Evolutionary conservation across 805 yeast genomes (phyloP).

Genomic region (Candida dendrica): DNA sequence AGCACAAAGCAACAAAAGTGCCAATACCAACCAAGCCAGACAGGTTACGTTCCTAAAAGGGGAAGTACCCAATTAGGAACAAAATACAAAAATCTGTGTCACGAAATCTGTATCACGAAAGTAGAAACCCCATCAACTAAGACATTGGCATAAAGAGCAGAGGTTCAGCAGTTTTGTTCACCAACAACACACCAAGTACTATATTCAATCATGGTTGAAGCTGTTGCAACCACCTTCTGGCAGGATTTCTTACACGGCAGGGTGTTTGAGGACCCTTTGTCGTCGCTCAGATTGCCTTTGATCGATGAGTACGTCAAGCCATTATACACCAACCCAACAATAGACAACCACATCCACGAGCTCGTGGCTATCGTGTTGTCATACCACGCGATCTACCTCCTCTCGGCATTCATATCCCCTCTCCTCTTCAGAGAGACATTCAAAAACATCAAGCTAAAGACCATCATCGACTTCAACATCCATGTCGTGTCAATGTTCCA

Average conservation of each 20-base stretch:
- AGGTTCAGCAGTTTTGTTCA: too few species aligned
- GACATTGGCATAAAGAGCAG: too few species aligned
- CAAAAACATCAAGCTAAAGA: conserved; percentile 27
- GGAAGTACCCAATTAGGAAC: background rate
- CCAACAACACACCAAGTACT: too few species aligned
- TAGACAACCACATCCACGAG: conserved; percentile 25
- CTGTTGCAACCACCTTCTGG: background rate
- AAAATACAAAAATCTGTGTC: too few species aligned
- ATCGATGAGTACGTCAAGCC: conserved; percentile 23
- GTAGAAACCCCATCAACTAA: too few species aligned
- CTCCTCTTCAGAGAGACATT: conserved; percentile 14
- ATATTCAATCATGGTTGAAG: background rate
- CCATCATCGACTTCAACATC: conserved; percentile 66
- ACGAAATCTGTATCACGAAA: too few species aligned
- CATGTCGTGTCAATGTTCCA: conserved; percentile 87
- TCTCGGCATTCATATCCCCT: conserved; percentile 17
- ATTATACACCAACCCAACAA: conserved; percentile 11
- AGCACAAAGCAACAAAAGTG: too few species aligned
- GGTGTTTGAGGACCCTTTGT: conserved; percentile 20
- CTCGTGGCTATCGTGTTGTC: conserved; percentile 20
- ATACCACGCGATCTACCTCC: conserved; percentile 22
- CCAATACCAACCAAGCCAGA: too few species aligned
- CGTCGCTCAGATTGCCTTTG: conserved; percentile 16
- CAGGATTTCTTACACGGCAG: background rate
- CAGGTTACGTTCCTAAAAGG: background rate